These are phyloP conservation scores for Cercospora berteroae DNA, from an alignment of 2,329 filamentous ascomycete species.

Conservation along the genomic window DNA sequence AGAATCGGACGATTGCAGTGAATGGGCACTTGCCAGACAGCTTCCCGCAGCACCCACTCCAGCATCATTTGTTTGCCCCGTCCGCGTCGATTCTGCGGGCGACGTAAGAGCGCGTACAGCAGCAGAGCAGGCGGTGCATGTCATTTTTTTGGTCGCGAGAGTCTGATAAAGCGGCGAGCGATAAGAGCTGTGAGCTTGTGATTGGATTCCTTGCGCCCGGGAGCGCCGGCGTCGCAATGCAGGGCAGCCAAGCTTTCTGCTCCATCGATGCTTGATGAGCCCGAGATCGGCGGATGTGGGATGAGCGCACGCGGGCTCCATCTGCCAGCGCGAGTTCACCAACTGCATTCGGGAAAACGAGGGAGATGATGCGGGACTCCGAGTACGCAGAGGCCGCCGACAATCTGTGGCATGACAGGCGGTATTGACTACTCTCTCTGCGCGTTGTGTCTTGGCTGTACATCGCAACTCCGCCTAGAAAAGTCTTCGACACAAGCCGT, in stretches of 20 bases:
- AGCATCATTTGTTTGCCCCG: background rate
- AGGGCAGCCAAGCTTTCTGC: conserved; percentile 2
- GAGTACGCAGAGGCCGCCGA: background rate
- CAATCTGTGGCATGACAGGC: background rate
- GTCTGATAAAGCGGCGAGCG: background rate
- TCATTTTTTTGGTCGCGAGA: conserved; percentile 4
- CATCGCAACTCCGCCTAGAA: background rate
- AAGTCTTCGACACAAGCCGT: background rate
- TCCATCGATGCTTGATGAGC: background rate
- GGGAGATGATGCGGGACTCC: background rate
- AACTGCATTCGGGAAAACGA: background rate
- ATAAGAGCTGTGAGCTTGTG: conserved; percentile 7
- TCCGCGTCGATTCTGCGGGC: background rate
- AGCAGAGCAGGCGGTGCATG: background rate
- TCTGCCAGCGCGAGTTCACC: background rate
- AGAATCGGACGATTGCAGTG: background rate
- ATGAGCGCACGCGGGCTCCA: background rate
- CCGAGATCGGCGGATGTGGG: conserved; percentile 7
- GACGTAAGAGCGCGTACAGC: background rate
- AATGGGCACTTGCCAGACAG: background rate
- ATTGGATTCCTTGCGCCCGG: background rate
- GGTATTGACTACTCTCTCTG: background rate
- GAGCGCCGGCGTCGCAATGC: conserved; percentile 1
- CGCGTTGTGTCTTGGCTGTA: background rate
- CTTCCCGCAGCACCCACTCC: conserved; percentile 1